phyloP scores from a whole-genome alignment of 2,329 filamentous ascomycete genomes.

The Colletotrichum shisoi region DNA sequence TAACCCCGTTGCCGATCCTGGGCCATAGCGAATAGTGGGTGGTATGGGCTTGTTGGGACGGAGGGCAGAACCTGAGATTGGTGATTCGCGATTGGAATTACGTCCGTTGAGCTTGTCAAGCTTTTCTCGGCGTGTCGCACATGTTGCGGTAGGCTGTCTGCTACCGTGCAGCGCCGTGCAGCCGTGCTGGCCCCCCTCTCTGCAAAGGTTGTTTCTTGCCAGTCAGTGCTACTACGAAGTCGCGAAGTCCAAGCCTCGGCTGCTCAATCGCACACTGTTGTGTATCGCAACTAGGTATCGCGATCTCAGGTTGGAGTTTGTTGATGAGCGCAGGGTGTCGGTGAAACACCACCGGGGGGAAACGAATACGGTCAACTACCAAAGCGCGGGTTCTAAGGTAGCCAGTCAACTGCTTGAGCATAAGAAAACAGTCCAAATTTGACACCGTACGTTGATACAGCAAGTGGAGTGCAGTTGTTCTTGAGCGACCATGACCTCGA shows the following conservation, averaged over 20 bases:
- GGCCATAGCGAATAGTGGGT: background rate
- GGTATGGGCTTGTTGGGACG: conserved; percentile 14
- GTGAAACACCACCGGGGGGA: no score
- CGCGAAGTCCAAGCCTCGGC: background rate
- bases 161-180: background rate
- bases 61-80: conserved; percentile 5
- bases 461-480: no score
- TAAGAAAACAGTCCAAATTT: no score
- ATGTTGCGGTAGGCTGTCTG: background rate
- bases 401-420: no score
- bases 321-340: no score
- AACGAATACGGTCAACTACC: no score
- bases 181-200: background rate
- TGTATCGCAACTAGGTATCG: no score
- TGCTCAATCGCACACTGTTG: no score
- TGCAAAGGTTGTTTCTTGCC: background rate
- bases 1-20: background rate
- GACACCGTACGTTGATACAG: no score
- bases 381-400: no score
- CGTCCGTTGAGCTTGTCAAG: background rate
- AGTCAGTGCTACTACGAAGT: background rate
- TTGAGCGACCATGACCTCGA: background rate
- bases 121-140: background rate
- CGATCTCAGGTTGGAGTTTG: no score
- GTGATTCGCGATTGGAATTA: conserved; percentile 1